Evolutionary conservation across 768 basidiomycete species (phyloP), one percentile per base, ranked within the genome.

Genomic region (Harrya chromipes): DNA sequence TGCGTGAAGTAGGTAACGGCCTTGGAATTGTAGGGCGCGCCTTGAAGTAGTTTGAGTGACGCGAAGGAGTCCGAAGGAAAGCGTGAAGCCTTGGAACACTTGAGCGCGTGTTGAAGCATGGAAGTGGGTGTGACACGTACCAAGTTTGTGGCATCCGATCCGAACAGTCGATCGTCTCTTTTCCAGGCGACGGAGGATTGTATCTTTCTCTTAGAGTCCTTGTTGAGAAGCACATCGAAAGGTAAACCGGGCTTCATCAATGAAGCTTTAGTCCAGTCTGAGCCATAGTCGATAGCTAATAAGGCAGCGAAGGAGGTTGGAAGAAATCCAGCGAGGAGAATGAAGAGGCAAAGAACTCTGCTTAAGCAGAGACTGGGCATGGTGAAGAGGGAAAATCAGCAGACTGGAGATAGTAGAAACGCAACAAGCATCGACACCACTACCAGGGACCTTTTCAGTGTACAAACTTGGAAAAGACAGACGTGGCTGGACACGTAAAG

Each of bases 261-360:
- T 4, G 94, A 94, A 24, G 93, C 90, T 70, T 97, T 99, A 63
- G 94, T 97, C 80, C 85, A 94, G 72, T 98, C 97, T 16, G 90
- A 82, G 65, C 97, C 97, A 80, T 97, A 97, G 82, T 99, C 97
- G 63, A 99, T 90, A 17, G 94, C 94, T 41, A 99, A 81, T 12
- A 98, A 80, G 3, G 94, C 83, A 19, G 85, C 88, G 36, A 80
- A 69, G n/a, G 75, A 71, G 37, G 72, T 63, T 39, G 66, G 50
- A 46, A 66, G 45, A 34, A 62, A 19, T 13, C 36, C 55, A 19
- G 57, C n/a, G 44, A 70, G 41, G 29, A 68, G 40, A 16, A 60
- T 12, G 31, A 66, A 43, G 24, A 68, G 34, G 8, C 59, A 62
- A 21, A 70, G 9, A 13, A 45, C 63, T 54, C 63, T 67, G 47